Evolutionary conservation across 129 eudicot genomes (phyloP).

Genomic region (Dittrichia graveolens): DNA sequence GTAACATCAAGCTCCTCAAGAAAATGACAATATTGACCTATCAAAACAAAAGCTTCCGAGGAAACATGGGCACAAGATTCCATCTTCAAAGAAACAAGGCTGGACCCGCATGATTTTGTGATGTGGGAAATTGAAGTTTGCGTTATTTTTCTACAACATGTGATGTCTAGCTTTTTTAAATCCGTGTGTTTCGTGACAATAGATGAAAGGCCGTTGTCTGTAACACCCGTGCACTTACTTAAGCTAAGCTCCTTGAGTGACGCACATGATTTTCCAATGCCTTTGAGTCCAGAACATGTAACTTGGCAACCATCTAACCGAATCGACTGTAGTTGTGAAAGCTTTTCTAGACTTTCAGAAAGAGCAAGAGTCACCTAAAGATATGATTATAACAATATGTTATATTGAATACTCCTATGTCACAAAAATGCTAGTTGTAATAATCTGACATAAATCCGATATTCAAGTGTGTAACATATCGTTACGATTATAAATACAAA

Average conservation of each 20-base stretch:
- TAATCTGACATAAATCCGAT: too few relatives aligned
- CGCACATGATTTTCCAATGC: conserved; percentile 68
- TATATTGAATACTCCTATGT: too few relatives aligned
- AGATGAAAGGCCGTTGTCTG: conserved; percentile 85
- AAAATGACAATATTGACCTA: conserved; percentile 72
- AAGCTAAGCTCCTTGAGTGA: conserved; percentile 81
- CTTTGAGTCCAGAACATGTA: conserved; percentile 71
- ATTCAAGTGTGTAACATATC: too few relatives aligned
- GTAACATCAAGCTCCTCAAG: conserved; percentile 96
- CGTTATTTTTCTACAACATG: conserved; percentile 92
- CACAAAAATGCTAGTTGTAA: too few relatives aligned
- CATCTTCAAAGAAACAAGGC: conserved; percentile 80
- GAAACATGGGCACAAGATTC: conserved; percentile 84
- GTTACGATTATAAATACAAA: too few relatives aligned
- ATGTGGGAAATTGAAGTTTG: conserved; percentile 59
- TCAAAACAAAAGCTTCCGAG: conserved; percentile 79
- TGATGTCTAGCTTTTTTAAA: conserved; percentile 75
- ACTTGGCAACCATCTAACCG: conserved; percentile 87
- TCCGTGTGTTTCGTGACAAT: conserved; percentile 69
- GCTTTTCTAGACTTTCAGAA: conserved; percentile 75
- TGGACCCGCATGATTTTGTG: conserved; percentile 67
- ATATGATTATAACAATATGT: too few relatives aligned
- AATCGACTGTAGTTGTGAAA: conserved; percentile 65
- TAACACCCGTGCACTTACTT: conserved; percentile 87
- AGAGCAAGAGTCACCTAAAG: conserved; percentile 73